Conservation (phyloP, 2,329 filamentous ascomycete genomes). For the Penicillium hordei region DNA sequence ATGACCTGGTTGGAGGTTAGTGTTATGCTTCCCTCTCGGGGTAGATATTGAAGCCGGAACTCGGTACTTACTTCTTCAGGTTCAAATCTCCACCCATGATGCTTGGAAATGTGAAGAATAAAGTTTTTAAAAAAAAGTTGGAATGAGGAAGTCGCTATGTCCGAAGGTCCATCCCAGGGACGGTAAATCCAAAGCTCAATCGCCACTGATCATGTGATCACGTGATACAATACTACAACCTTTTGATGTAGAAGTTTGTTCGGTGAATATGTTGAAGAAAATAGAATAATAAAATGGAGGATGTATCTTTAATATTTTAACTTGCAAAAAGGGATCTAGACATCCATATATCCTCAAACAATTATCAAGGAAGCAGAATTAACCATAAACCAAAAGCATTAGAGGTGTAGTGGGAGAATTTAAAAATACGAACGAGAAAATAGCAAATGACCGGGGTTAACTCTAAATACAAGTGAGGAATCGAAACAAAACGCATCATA, state of each 20-base stretch:
- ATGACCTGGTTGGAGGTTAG: constrained; percentile 58
- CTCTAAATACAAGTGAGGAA: constrained; percentile 21
- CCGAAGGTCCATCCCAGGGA: neutral
- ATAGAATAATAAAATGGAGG: neutral
- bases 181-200: neutral
- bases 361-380: neutral
- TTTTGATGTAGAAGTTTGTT: neutral
- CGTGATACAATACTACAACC: neutral
- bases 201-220: constrained; percentile 6
- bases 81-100: constrained; percentile 95
- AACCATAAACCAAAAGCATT: neutral
- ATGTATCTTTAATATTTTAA: neutral
- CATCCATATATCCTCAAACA: neutral
- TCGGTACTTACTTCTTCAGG: constrained; percentile 66
- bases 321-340: neutral
- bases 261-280: neutral
- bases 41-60: neutral
- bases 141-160: neutral
- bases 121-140: neutral
- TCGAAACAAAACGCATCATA: constrained; percentile 21
- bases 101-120: constrained; percentile 16
- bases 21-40: constrained; percentile 2
- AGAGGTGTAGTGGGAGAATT: neutral
- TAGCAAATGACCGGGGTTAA: constrained; percentile 10
- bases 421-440: constrained; percentile 11